These are phyloP conservation scores for Plantago lanceolata DNA, from an alignment of 305 asterid species.

Conservation along the genomic window DNA sequence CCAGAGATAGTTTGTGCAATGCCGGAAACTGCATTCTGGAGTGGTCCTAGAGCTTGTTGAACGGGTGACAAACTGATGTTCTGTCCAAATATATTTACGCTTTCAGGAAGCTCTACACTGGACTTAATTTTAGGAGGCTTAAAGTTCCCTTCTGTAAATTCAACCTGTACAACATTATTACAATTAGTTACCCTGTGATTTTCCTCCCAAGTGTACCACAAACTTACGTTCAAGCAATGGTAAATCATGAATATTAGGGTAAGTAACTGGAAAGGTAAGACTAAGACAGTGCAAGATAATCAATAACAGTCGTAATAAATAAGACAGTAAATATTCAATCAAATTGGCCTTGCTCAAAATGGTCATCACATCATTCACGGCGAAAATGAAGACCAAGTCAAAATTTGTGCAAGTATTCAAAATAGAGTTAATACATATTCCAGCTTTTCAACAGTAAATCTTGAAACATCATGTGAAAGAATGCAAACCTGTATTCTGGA, in stretches of 20 bases:
- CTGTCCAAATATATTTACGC: conserved; percentile 65
- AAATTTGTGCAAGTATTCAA: background rate
- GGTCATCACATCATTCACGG: background rate
- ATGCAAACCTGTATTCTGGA: conserved; percentile 75
- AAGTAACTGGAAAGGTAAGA: background rate
- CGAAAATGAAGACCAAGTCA: background rate
- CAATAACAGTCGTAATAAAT: too few relatives aligned
- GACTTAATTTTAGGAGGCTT: conserved; percentile 90
- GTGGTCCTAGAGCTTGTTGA: conserved; percentile 65
- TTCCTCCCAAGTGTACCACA: background rate
- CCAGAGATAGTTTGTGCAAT: conserved; percentile 67
- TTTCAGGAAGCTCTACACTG: conserved; percentile 68
- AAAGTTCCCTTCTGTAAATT: conserved; percentile 80
- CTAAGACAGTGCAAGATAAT: too few relatives aligned
- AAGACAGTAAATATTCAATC: background rate
- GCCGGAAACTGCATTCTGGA: conserved; percentile 58
- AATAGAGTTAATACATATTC: background rate
- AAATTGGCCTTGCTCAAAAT: background rate
- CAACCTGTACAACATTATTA: conserved; percentile 44
- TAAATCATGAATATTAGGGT: background rate
- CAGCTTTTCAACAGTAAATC: background rate
- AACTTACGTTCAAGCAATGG: too few relatives aligned
- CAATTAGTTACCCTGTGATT: background rate
- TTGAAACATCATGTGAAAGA: background rate
- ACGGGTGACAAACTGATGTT: conserved; percentile 58